Base-by-base conservation (phyloP, 345 rosid species). In the Eucalyptus lansdowneana region DNA sequence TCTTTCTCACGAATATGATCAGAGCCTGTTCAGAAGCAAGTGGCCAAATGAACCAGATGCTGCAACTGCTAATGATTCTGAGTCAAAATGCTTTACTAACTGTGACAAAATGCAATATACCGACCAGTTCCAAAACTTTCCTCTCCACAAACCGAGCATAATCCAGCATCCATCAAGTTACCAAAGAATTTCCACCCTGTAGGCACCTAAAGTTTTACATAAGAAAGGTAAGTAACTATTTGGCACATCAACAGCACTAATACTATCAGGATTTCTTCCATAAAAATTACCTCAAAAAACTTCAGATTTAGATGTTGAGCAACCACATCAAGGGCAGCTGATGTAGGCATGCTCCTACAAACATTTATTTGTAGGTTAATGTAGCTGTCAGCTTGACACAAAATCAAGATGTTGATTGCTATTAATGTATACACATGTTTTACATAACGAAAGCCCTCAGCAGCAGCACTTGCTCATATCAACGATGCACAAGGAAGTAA, bases 121-220 rank as follows among this genome's bases (percentile, higher is more conserved):
- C 80, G 51, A 96, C 99, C 99, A 91, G 99, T 96, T 93, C 99
- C 99, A 93, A 98, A 98, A 92, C 99, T 98, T 94, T 98, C 99
- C 93, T 98, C 99, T 27, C 99, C 99, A 90, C 99, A 98, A 86
- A 98, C 86, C 65, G 99, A 98, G 91, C 99, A 98, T 90, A 95
- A 87, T 90, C 99, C 99, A 81, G 97, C 99, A 93, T 98, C 99
- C 99, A 98, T 98, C 91, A 98, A 94, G 92, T 98, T 98, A 90
- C 99, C 99, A 92, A 98, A 98, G 92, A 97, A 97, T 90, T 98
- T 98, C 99, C 99, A 96, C 72, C 99, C 99, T 62, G 99, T 98
- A 51, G 99, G 99, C 86, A 96, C 99, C 99, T 97, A 92, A 65
- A 65, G 19, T 65, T 65, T 90, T 92, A 83, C 37, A 91, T 87